phyloP scores from a whole-genome alignment of 129 eudicot genomes.

The Artemisia tridentata region DNA sequence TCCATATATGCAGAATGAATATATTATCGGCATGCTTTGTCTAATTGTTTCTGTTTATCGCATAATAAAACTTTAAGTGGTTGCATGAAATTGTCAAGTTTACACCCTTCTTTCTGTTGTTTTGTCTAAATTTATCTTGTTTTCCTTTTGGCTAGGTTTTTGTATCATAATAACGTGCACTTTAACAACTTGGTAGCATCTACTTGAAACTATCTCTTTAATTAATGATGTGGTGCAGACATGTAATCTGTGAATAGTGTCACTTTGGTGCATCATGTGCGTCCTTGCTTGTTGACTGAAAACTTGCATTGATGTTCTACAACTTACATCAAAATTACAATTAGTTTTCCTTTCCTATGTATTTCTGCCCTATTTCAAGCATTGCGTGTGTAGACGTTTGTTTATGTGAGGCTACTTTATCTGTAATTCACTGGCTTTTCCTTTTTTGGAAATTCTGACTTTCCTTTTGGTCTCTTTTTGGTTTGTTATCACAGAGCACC shows the following conservation, averaged over 20 bases:
- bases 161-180: not conserved
- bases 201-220: conserved; percentile 11
- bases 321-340: not conserved
- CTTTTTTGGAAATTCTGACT: conserved; percentile 15
- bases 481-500: conserved; percentile 67
- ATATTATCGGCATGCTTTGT: not conserved
- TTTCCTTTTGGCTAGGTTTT: conserved; percentile 10
- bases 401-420: conserved; percentile 17
- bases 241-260: conserved; percentile 4
- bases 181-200: conserved; percentile 9
- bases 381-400: not conserved
- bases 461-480: conserved; percentile 15
- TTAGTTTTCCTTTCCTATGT: conserved; percentile 3
- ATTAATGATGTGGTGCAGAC: conserved; percentile 10
- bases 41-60: too few species aligned
- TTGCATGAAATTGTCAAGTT: conserved; percentile 3
- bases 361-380: conserved; percentile 9
- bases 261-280: conserved; percentile 8
- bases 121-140: not conserved
- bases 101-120: not conserved
- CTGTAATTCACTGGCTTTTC: conserved; percentile 1
- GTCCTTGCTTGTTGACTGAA: conserved; percentile 10
- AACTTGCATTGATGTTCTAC: not conserved
- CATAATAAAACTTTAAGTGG: not conserved
- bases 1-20: too few species aligned